A percentile compares a stretch with the other conserved stretches of the same genome.
These are phyloP conservation scores for Metarhizium robertsii DNA, from an alignment of 2,329 filamentous ascomycete species.

Conservation along the genomic window DNA sequence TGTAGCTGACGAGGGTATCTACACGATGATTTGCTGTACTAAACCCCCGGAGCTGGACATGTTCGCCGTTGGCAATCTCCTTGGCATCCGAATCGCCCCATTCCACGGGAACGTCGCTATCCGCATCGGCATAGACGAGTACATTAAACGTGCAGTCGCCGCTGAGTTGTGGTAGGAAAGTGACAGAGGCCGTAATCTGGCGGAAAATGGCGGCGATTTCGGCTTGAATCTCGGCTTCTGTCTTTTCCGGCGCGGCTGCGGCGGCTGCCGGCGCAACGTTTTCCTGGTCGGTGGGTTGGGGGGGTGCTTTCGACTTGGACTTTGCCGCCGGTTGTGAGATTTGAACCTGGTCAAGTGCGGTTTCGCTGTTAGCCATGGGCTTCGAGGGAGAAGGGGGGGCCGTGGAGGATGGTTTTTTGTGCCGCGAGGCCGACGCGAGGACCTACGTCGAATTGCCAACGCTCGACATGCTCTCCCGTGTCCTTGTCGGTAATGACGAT, in stretches of 20 bases:
- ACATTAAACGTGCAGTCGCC: conserved; percentile 99
- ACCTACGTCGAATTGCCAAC: conserved; percentile 92
- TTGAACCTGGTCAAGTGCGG: conserved; percentile 13
- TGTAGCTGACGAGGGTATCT: conserved; percentile 91
- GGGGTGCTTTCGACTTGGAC: conserved; percentile 30
- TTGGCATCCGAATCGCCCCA: conserved; percentile 98
- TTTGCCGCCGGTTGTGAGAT: conserved; percentile 15
- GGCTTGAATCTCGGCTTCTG: conserved; percentile 85
- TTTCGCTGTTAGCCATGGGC: not conserved
- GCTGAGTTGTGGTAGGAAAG: conserved; percentile 80
- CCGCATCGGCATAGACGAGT: conserved; percentile 91
- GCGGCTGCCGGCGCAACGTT: conserved; percentile 40
- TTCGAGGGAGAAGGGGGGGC: too few species aligned
- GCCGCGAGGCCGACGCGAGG: not conserved
- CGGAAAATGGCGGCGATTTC: conserved; percentile 96
- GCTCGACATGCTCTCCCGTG: conserved; percentile 88
- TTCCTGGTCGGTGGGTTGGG: conserved; percentile 54
- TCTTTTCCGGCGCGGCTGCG: conserved; percentile 57
- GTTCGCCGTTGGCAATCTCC: conserved; percentile 89
- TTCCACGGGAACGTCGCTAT: conserved; percentile 92
- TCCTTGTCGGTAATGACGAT: conserved; percentile 97
- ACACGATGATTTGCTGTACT: conserved; percentile 92
- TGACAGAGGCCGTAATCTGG: conserved; percentile 95
- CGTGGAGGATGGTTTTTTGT: too few species aligned
- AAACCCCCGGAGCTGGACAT: conserved; percentile 90